Evolutionary conservation across 495 filamentous ascomycete genomes (phyloP).

Genomic region (Tuber calosporum): DNA sequence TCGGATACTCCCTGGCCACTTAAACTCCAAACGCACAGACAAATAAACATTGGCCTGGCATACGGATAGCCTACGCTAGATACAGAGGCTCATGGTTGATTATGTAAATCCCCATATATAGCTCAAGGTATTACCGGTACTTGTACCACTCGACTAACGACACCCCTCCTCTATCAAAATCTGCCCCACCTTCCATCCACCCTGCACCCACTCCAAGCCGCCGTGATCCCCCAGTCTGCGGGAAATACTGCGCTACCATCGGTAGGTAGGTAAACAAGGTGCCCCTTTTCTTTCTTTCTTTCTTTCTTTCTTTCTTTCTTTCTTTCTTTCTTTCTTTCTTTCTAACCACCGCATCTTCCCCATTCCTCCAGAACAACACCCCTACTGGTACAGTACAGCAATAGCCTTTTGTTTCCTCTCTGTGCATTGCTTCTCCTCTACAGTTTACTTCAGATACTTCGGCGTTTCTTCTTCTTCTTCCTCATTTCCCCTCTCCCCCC

Average conservation of each 20-base stretch:
- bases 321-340: too few species aligned
- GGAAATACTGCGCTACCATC: neutral
- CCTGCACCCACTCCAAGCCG: neutral
- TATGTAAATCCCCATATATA: neutral
- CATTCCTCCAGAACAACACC: neutral
- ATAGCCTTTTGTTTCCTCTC: neutral
- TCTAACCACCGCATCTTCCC: neutral
- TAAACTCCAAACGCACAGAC: neutral
- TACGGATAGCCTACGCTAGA: neutral
- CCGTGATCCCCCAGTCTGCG: neutral
- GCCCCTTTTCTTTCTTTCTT: neutral
- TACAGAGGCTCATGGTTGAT: neutral
- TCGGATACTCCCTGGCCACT: neutral
- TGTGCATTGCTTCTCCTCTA: neutral
- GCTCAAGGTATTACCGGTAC: too few species aligned
- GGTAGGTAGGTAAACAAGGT: neutral
- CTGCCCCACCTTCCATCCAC: neutral
- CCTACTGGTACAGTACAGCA: neutral
- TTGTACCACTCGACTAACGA: neutral
- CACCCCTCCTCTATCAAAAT: neutral
- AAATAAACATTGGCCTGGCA: neutral
- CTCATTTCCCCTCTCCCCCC: neutral
- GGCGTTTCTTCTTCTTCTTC: neutral
- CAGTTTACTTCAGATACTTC: neutral
- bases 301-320: too few species aligned